phyloP scores from a whole-genome alignment of 257 asterid species.

The Solanum virginianum region DNA sequence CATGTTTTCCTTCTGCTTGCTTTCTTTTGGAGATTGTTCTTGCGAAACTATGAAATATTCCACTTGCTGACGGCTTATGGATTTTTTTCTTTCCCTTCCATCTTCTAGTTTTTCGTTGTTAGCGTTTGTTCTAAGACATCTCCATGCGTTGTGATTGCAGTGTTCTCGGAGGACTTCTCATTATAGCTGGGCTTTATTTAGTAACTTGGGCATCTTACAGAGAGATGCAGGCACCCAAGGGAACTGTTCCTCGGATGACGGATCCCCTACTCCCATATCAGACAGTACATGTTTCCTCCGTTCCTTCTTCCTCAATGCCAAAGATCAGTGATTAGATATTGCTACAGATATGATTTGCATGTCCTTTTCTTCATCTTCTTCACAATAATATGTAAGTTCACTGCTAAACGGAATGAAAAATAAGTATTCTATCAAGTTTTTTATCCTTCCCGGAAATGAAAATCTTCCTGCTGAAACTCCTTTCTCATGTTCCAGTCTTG shows the following conservation, averaged over 20 bases:
- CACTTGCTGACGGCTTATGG: not conserved
- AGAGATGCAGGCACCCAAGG: slow-evolving; percentile 30
- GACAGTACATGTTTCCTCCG: slow-evolving; percentile 42
- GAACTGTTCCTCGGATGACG: slow-evolving; percentile 21
- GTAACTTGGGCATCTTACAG: slow-evolving; percentile 88
- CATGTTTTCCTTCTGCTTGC: not conserved
- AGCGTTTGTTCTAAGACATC: not conserved
- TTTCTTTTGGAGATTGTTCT: not conserved
- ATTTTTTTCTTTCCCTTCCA: not conserved
- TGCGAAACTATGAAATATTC: not conserved
- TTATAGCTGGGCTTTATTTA: slow-evolving; percentile 71
- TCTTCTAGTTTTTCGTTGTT: not conserved
- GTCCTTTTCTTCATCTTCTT: not conserved
- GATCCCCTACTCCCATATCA: slow-evolving; percentile 44
- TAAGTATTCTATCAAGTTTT: not conserved
- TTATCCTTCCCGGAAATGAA: not conserved
- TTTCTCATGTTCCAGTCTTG: not conserved
- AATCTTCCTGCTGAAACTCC: not conserved
- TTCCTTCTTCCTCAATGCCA: slow-evolving; percentile 33
- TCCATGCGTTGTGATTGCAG: slow-evolving; percentile 22
- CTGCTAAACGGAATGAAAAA: not conserved
- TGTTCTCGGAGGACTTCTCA: slow-evolving; percentile 71
- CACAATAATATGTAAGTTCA: not conserved
- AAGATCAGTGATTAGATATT: slow-evolving; percentile 41
- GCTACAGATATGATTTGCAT: not conserved